Evolutionary conservation across 2,329 filamentous ascomycete genomes (phyloP), one percentile per base, ranked within the genome.

Genomic region (Penicillium frequentans): DNA sequence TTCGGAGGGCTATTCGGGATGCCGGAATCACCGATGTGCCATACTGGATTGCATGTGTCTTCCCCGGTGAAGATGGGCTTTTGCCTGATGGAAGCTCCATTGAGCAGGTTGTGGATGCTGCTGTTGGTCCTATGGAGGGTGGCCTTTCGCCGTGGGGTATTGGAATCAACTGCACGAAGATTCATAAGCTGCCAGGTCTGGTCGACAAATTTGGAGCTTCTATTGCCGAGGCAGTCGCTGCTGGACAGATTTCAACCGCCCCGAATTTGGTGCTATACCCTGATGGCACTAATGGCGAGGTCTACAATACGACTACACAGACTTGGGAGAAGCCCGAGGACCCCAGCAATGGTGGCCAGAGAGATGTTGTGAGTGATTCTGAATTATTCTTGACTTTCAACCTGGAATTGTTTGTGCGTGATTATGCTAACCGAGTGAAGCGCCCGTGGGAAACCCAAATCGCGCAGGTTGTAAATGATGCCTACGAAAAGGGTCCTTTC

Each of bases 271-370:
- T 90, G 5, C 64, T 90, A 19, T 90, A 89, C 68, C 87, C 87
- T 0, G 87, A 90, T 68, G 87, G 87, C 0, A 89, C 87, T 1
- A 86, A 85, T 47, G 86, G 85, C 0, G 84, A 89, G 71, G 80
- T 86, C 0, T 90, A 90, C 72, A 84, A 90, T 68, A 87, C 86
- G 1, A 73, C 71, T 0, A 86, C 84, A 7, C 83, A 88, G 65
- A 75, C 73, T 52, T 90, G 87, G 87, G 82, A 70, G 60, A 72
- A 66, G 56, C 58, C 55, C 3, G 56, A 55, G 13, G 55, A 42
- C 13, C 24, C 35, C 57, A 64, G 63, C 57, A 56, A 49, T 35
- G 46, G 42, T 55, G 64, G 66, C 57, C 58, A 54, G 43, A 62
- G 11, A 53, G 61, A 64, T 53, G 52, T 44, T 31, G 66, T 69